These are phyloP conservation scores for Pythium guiyangense DNA, from an alignment of 352 stramenopile species.

Conservation along the genomic window DNA sequence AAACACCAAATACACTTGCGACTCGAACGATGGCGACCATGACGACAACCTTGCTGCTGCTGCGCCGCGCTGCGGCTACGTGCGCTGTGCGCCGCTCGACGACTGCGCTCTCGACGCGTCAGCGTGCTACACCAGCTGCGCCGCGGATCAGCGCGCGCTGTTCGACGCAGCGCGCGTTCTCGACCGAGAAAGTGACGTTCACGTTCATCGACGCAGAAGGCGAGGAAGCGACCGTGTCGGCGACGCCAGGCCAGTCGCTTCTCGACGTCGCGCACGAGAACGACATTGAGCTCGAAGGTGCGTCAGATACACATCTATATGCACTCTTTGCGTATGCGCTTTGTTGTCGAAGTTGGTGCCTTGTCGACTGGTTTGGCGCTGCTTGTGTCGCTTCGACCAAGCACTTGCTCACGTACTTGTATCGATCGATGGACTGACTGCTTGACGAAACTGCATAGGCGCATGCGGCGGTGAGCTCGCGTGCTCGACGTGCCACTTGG, in stretches of 20 bases:
- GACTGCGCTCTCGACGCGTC: not conserved
- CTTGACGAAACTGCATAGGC: constrained; percentile 21
- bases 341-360: not conserved
- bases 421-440: not conserved
- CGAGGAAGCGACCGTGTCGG: constrained; percentile 59
- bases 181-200: constrained; percentile 57
- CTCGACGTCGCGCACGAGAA: constrained; percentile 91
- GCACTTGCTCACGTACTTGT: not conserved
- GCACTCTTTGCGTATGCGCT: not conserved
- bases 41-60: not conserved
- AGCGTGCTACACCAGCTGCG: not conserved
- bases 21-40: not conserved
- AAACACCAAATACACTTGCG: not conserved
- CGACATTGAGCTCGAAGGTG: constrained; percentile 90
- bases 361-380: not conserved
- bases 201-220: constrained; percentile 84
- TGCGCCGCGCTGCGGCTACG: constrained; percentile 4
- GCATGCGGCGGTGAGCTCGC: constrained; percentile 91
- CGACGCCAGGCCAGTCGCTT: constrained; percentile 69
- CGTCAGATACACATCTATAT: not conserved
- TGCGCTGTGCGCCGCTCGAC: not conserved
- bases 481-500: constrained; percentile 92
- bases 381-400: not conserved
- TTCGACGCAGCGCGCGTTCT: constrained; percentile 27
- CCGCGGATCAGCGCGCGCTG: not conserved